phyloP scores from a whole-genome alignment of 495 filamentous ascomycete genomes.

The Penicillium angulare region DNA sequence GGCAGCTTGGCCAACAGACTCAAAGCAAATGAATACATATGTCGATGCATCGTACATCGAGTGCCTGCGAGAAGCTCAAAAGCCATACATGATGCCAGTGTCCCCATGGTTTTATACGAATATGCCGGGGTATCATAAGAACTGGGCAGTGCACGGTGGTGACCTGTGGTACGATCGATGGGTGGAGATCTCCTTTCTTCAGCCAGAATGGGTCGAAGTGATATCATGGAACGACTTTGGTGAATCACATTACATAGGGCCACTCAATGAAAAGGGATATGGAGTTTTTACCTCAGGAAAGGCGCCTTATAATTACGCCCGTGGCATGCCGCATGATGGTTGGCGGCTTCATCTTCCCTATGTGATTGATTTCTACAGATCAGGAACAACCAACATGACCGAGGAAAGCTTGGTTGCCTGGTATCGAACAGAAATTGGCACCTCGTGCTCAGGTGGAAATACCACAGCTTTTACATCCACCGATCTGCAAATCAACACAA shows the following conservation, averaged over 20 bases:
- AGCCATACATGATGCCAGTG: slow-evolving; percentile 77
- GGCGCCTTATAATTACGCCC: slow-evolving; percentile 52
- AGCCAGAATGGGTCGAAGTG: slow-evolving; percentile 61
- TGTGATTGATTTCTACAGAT: slow-evolving; percentile 63
- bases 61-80: slow-evolving; percentile 35
- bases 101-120: slow-evolving; percentile 77
- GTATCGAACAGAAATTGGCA: slow-evolving; percentile 56
- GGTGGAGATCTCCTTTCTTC: slow-evolving; percentile 64
- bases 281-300: slow-evolving; percentile 40
- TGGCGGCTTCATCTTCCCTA: slow-evolving; percentile 60
- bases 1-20: slow-evolving; percentile 70
- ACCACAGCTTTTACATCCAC: slow-evolving; percentile 35
- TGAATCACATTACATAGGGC: slow-evolving; percentile 73
- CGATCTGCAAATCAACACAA: slow-evolving; percentile 8
- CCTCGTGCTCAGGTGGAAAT: slow-evolving; percentile 30
- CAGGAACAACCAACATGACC: slow-evolving; percentile 43
- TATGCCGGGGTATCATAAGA: slow-evolving; percentile 66
- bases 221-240: slow-evolving; percentile 73
- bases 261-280: slow-evolving; percentile 38
- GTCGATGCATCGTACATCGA: slow-evolving; percentile 54
- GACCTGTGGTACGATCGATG: slow-evolving; percentile 74
- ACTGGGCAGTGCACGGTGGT: slow-evolving; percentile 72
- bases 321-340: slow-evolving; percentile 50
- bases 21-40: slow-evolving; percentile 48
- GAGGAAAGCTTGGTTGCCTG: slow-evolving; percentile 57